These are phyloP conservation scores for Blastobotrys arbuscula DNA, from an alignment of 1,139 yeast genomes.

Conservation along the genomic window DNA sequence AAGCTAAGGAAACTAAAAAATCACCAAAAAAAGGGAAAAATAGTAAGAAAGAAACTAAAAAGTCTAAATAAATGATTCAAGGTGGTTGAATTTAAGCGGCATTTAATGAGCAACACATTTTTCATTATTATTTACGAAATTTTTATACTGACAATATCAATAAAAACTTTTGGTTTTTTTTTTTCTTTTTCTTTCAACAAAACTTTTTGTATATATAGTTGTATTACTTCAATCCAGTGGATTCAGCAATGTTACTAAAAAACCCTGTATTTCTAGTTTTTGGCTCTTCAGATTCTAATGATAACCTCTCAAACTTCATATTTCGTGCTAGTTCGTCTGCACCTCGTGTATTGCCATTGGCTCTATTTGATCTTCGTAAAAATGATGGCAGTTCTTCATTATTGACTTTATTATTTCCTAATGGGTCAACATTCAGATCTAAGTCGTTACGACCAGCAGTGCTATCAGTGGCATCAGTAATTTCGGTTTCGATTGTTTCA, in stretches of 20 bases:
- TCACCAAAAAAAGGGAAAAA: conserved; percentile 7
- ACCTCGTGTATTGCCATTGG: background rate
- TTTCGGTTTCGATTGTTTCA: background rate
- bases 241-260: conserved; percentile 7
- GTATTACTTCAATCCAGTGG: conserved; percentile 8
- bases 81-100: background rate
- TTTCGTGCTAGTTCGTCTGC: conserved; percentile 5
- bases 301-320: conserved; percentile 4
- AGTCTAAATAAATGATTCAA: conserved; percentile 10
- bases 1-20: conserved; percentile 11
- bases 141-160: background rate
- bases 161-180: too few relatives aligned
- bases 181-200: too few relatives aligned
- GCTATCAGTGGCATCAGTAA: background rate
- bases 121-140: too few relatives aligned
- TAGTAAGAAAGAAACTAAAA: conserved; percentile 13
- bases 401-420: background rate
- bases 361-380: background rate
- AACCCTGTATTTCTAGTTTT: background rate
- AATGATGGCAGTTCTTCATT: conserved; percentile 6
- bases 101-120: background rate
- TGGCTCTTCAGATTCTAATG: background rate
- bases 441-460: background rate
- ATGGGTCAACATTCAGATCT: background rate
- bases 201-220: background rate